phyloP scores from a whole-genome alignment of 345 rosid genomes.

The Linum lewisii region DNA sequence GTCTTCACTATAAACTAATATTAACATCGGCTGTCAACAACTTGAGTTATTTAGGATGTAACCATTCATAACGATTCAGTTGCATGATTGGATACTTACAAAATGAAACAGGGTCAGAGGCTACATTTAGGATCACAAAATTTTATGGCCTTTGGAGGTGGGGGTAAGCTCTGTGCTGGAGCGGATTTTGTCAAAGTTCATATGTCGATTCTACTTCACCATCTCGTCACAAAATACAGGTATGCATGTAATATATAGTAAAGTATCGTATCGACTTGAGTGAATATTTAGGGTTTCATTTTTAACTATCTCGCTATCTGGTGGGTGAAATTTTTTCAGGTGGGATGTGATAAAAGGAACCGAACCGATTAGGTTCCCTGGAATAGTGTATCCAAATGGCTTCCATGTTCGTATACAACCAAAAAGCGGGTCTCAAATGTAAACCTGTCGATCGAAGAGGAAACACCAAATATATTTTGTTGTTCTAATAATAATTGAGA shows the following conservation, averaged over 20 bases:
- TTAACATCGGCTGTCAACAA: no score
- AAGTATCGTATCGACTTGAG: not conserved
- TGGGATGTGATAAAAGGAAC: conserved; percentile 12
- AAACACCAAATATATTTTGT: no score
- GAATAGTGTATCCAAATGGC: conserved; percentile 9
- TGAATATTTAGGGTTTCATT: no score
- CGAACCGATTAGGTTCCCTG: conserved; percentile 5
- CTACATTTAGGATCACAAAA: conserved; percentile 14
- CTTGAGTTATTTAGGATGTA: no score
- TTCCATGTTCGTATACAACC: conserved; percentile 7
- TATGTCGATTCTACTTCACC: not conserved
- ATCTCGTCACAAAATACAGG: not conserved
- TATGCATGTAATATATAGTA: not conserved
- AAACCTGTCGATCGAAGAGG: no score
- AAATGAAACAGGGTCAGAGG: not conserved
- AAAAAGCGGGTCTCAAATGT: not conserved
- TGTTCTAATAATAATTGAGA: no score
- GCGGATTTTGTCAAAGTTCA: not conserved
- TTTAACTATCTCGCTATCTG: no score
- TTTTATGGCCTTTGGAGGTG: conserved; percentile 21
- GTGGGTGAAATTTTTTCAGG: conserved; percentile 5
- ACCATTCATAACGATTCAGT: no score
- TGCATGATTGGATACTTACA: not conserved
- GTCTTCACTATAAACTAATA: no score
- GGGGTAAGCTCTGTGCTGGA: conserved; percentile 11